Conservation (phyloP, 176 grass and related monocot species). For the Bonia amplexicaulis region DNA sequence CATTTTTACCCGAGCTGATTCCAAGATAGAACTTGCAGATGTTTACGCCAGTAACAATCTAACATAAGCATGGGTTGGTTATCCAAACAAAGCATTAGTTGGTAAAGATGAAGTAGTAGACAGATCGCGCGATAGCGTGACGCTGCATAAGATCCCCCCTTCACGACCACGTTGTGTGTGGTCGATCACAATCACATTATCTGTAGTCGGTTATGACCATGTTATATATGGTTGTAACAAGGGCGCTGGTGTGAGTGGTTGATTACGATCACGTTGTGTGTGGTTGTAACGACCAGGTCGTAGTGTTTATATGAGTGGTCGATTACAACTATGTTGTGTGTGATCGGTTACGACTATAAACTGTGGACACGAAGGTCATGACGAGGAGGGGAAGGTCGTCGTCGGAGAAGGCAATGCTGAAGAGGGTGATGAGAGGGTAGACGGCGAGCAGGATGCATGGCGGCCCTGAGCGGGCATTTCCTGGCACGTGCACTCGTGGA, state of each 20-base stretch:
- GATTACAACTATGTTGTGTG: too few relatives aligned
- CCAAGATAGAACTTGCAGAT: not conserved
- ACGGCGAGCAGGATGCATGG: constrained; percentile 23
- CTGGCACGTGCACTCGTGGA: too few relatives aligned
- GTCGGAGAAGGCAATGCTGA: constrained; percentile 8
- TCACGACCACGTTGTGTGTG: too few relatives aligned
- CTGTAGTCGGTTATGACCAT: too few relatives aligned
- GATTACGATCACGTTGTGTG: too few relatives aligned
- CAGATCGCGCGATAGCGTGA: too few relatives aligned
- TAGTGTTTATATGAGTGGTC: too few relatives aligned
- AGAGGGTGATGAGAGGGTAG: constrained; percentile 32
- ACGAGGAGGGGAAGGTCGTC: constrained; percentile 3
- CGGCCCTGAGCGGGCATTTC: constrained; percentile 24
- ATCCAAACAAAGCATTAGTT: not conserved
- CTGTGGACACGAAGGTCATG: constrained; percentile 58
- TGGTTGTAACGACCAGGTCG: too few relatives aligned
- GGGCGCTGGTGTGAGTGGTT: too few relatives aligned
- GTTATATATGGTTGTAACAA: too few relatives aligned
- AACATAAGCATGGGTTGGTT: not conserved
- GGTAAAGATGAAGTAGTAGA: not conserved
- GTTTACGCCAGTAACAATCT: not conserved
- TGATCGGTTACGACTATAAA: too few relatives aligned
- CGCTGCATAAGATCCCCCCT: not conserved
- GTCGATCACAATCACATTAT: too few relatives aligned
- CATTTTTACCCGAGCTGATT: not conserved